Evolutionary conservation across 257 asterid genomes (phyloP).

Genomic region (Solanum habrochaites): DNA sequence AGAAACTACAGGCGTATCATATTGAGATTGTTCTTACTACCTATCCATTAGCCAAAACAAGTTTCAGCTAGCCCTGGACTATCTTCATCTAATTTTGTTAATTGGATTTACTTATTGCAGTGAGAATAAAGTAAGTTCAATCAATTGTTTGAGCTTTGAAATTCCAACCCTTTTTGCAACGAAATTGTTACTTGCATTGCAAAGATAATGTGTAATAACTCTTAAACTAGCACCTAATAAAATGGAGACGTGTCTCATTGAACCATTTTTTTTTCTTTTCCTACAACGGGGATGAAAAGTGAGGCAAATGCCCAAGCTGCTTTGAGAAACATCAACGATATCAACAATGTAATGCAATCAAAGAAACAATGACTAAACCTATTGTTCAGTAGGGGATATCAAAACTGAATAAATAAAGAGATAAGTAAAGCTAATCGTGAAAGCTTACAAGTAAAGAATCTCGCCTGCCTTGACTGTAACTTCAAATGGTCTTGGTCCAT

Average conservation of each 20-base stretch:
- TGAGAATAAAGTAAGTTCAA: not conserved
- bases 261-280: not conserved
- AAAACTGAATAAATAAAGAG: not conserved
- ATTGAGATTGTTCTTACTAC: not conserved
- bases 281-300: not conserved
- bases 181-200: too few species aligned
- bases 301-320: not conserved
- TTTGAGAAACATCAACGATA: not conserved
- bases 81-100: not conserved
- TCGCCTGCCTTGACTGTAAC: slow-evolving; percentile 83
- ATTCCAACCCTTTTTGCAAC: not conserved
- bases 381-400: not conserved
- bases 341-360: not conserved
- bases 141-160: not conserved
- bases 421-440: not conserved
- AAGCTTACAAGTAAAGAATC: slow-evolving; percentile 77
- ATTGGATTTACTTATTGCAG: not conserved
- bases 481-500: slow-evolving; percentile 84
- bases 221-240: too few species aligned
- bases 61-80: not conserved
- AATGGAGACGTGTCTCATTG: too few species aligned
- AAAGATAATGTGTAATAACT: too few species aligned
- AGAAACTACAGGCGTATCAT: not conserved
- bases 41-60: not conserved
- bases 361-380: not conserved